Conservation (phyloP, 805 yeast genomes). For the Wilhelminamyces savonicus region DNA sequence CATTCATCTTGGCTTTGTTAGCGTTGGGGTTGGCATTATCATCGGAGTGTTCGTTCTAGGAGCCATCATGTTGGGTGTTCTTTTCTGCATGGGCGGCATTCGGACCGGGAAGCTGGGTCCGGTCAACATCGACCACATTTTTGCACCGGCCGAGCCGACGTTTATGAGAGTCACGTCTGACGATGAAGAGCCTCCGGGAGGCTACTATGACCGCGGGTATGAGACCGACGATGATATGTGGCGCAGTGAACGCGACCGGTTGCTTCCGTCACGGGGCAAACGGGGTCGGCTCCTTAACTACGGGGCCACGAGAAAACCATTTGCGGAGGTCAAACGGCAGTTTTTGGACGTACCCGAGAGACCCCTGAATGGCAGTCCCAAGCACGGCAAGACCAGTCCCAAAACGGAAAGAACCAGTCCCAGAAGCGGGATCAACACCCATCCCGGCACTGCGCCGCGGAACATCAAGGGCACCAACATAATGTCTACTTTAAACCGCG, state of each 20-base stretch:
- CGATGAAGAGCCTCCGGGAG: constrained; percentile 16
- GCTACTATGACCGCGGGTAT: constrained; percentile 30
- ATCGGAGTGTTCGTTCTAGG: constrained; percentile 47
- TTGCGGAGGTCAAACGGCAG: too few species aligned
- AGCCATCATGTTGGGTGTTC: constrained; percentile 5
- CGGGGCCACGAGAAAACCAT: constrained; percentile 9
- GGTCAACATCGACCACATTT: background rate
- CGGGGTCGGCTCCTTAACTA: constrained; percentile 9
- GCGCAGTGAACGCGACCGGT: constrained; percentile 22
- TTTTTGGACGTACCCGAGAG: too few species aligned
- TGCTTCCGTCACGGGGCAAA: constrained; percentile 18
- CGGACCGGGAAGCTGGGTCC: too few species aligned
- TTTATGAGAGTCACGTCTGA: constrained; percentile 33
- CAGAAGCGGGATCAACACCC: too few species aligned
- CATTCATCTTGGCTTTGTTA: constrained; percentile 59
- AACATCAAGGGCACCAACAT: constrained; percentile 16
- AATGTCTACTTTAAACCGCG: constrained; percentile 11
- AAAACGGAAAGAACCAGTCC: constrained; percentile 7
- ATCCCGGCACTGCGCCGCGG: constrained; percentile 18
- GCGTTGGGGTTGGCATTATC: constrained; percentile 61
- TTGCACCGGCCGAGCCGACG: constrained; percentile 16
- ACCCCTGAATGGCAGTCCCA: too few species aligned
- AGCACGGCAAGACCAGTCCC: background rate
- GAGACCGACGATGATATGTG: constrained; percentile 37
- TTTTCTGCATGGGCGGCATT: constrained; percentile 5